A percentile compares a stretch with the other conserved stretches of the same genome.
phyloP scores from a whole-genome alignment of 108 stramenopile species.

The Nitzschia sp. region DNA sequence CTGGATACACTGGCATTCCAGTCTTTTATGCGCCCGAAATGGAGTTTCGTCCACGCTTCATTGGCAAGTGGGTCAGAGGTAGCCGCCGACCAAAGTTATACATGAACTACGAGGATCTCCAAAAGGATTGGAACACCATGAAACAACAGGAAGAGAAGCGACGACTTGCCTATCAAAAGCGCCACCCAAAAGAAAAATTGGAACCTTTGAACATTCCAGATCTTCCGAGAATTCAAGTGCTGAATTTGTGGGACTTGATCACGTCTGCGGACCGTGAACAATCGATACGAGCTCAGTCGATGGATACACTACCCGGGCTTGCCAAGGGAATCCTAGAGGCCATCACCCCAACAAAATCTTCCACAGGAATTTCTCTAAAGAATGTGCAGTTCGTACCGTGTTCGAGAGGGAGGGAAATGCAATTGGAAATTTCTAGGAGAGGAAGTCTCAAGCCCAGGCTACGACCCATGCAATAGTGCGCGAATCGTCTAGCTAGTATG shows the following conservation, averaged over 20 bases:
- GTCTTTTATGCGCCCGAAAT: constrained; percentile 72
- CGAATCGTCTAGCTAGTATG: too few species aligned
- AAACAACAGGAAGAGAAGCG: constrained; percentile 17
- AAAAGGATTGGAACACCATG: constrained; percentile 65
- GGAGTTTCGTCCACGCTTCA: constrained; percentile 39
- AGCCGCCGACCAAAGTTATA: constrained; percentile 59
- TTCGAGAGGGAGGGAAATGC: too few species aligned
- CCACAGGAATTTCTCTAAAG: too few species aligned
- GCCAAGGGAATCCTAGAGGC: too few species aligned
- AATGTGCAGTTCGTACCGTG: too few species aligned
- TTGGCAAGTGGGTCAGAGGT: constrained; percentile 46
- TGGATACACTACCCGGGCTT: too few species aligned
- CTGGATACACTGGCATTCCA: constrained; percentile 67
- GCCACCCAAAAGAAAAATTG: constrained; percentile 19
- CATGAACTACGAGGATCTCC: constrained; percentile 83
- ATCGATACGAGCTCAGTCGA: background rate
- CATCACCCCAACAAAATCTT: too few species aligned
- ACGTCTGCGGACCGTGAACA: constrained; percentile 64
- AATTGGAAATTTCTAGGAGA: too few species aligned
- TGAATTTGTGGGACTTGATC: constrained; percentile 77
- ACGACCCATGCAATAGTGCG: constrained; percentile 48
- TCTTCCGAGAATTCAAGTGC: constrained; percentile 70
- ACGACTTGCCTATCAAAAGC: constrained; percentile 4
- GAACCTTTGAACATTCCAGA: constrained; percentile 39
- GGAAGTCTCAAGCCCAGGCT: constrained; percentile 52